Percentiles rank a stretch among this genome's conserved stretches.
These are phyloP conservation scores for Claviceps purpurea DNA, from an alignment of 2,329 filamentous ascomycete genomes.

Conservation along the genomic window DNA sequence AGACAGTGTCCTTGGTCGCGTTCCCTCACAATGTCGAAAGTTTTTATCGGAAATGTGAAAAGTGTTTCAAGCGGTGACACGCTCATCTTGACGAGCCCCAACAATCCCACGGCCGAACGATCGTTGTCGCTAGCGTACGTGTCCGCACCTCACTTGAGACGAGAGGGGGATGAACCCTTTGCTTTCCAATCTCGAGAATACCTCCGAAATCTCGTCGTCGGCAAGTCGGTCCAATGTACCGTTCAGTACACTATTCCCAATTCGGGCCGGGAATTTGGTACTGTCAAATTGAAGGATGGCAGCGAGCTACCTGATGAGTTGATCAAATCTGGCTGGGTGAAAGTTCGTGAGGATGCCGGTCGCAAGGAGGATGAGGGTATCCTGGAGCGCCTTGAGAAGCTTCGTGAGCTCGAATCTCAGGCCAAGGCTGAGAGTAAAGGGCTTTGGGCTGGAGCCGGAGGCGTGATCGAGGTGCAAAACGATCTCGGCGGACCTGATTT, in stretches of 20 bases:
- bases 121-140: constrained; percentile 87
- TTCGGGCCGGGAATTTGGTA: constrained; percentile 77
- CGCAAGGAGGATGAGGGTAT: constrained; percentile 75
- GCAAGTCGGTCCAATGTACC: constrained; percentile 75
- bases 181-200: constrained; percentile 93
- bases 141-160: constrained; percentile 69
- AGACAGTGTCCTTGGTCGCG: constrained; percentile 8
- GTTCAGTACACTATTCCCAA: constrained; percentile 80
- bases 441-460: constrained; percentile 56
- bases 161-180: constrained; percentile 84
- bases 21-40: constrained; percentile 33
- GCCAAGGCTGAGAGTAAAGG: constrained; percentile 72
- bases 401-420: constrained; percentile 63
- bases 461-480: constrained; percentile 63
- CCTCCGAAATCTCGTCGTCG: constrained; percentile 69
- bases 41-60: constrained; percentile 67
- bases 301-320: constrained; percentile 67
- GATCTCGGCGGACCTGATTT: constrained; percentile 72
- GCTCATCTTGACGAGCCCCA: constrained; percentile 66
- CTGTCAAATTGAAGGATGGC: constrained; percentile 63
- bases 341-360: constrained; percentile 86
- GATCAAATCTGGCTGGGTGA: constrained; percentile 81
- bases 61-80: constrained; percentile 90
- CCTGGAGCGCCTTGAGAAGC: constrained; percentile 56
- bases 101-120: constrained; percentile 71